Base-by-base conservation (phyloP, 306 rosid genomes). In the Begonia loranthoides region DNA sequence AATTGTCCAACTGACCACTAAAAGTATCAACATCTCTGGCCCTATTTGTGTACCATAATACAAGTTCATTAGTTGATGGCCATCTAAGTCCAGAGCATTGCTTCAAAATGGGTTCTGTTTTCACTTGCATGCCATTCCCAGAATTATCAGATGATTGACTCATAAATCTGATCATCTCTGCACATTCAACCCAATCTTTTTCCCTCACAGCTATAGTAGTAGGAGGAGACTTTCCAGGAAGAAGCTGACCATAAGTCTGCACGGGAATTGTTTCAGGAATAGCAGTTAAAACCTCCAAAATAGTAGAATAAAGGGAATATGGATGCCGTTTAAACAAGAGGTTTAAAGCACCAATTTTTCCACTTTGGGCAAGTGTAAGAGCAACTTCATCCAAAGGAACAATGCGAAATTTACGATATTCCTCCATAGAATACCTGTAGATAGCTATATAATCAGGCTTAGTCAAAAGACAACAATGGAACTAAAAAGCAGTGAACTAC, bases 121-220 rank as follows among this genome's bases (percentile, higher is more conserved):
- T 72, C 55, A 80, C 58, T 70, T 72, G 93, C 60, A 71, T 63
- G 57, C 63, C 70, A 65, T 71, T 63, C 66, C 70, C 82, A 58
- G 69, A 53, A 56, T 61, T 71, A 54, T 73, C 54, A 41, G 77
- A 73, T 51, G 77, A 66, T 40, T 60, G 66, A 49, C 58, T 65
- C 22, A 82, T 69, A 76, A 73, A 82, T 61, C 15, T 53, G 63
- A 76, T 54, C 94, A 76, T 86, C 69, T 90, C 71, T 67, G 74
- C 71, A 57, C 99, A 86, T 80, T 90, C 99, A 76, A 90, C 99
- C 99, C 99, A 90, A 76, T 90, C 99, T 56, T 80, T 82, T 56
- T 78, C 83, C 80, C 99, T 86, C 68, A 83, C 80, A 43, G 76
- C 86, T 56, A 74, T 62, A 70, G 61, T 76, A 59, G 81, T 61